Evolutionary conservation across 371 early-diverging fungal genomes (phyloP), one percentile per base, ranked within the genome.

Genomic region (Umbelopsis sp.): DNA sequence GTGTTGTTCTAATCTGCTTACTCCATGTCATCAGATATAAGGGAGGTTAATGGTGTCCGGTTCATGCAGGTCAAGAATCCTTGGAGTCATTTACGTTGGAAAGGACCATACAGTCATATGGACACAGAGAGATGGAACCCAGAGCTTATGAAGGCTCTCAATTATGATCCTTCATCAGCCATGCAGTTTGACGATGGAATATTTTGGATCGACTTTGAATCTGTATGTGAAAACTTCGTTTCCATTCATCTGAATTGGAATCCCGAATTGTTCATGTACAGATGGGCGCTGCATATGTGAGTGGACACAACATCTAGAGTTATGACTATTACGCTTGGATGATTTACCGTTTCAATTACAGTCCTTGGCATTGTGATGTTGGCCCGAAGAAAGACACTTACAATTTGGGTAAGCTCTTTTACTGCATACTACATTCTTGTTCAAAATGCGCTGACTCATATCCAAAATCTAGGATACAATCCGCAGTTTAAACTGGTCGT

Each of bases 241-340:
- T 92, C 94, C 1, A 91, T 95, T 44, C 96, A 96, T 71, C 75
- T 95, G 44, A 95, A 94, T 74, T 95, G 96, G 96, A 92, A 94
- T 74, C 93, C 95, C 14, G 87, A 80, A 29, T 66, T 88, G 46
- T 93, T 94, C 70, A 72, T 76, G 4, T 81, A 90, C 74, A 81
- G 86, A 25, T 84, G 86, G 74, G 87, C 83, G 6, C 65, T 88
- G 32, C 93, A 94, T 67, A 81, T 82, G 82, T 72, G 78, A 72
- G 73, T 22, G 4, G 11, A 46, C 0, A 14, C 24, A 20, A 22
- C 20, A 18, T 32, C 11, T 66, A 66, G 62, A 63, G 50, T 38
- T 29, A 41, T 41, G 41, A 7, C 7, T 12, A 41, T 10, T 7
- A 1, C 41, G 7, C 41, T 41, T 7, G 12, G 7, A 41, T 41